Base-by-base conservation (phyloP, 768 basidiomycete species). In the Phanerodontia chrysosporium region DNA sequence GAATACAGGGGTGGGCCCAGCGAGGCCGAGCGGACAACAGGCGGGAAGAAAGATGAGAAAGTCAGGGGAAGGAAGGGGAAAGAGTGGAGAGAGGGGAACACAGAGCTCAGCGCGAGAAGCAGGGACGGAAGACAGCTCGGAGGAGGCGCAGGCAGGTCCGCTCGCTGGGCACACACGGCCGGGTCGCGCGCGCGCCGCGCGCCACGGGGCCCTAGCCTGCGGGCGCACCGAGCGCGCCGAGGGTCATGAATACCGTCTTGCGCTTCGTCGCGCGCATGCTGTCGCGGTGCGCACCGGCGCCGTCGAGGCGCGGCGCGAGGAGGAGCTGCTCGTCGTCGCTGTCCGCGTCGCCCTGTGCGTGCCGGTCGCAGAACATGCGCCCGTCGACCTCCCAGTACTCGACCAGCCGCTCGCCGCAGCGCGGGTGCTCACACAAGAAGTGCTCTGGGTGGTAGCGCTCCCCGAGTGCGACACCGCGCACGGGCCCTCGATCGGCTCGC, bases 321-420 rank as follows among this genome's bases (percentile, higher is more conserved):
- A n/a, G n/a, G 66, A 52, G 61, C 64, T 35, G n/a, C 18, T 42
- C 39, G 28, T 59, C 62, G 46, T 64, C 65, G 21, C 54, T 63
- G 51, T 58, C 64, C 60, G 65, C 68, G 54, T 49, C 71, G 60
- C 45, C 69, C 62, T 57, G 60, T 54, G 89, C 89, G 72, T 96
- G 95, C 58, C 80, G 75, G 75, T 96, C 94, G 69, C 95, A 96
- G 57, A 92, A 75, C 86, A 92, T 92, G 73, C 83, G 75, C 25
- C 87, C 84, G 64, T 90, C 92, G 5, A 94, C 80, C 70, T 96
- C 94, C 85, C 89, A 97, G 67, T 97, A 97, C 68, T 95, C 90
- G 61, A 80, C 85, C 62, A 88, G 74, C 56, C 73, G 79, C 74
- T 82, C 83, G 58, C 72, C 74, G 75, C 88, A 77, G 28, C 69